phyloP scores from a whole-genome alignment of 495 filamentous ascomycete species.

The Trichoderma reesei region DNA sequence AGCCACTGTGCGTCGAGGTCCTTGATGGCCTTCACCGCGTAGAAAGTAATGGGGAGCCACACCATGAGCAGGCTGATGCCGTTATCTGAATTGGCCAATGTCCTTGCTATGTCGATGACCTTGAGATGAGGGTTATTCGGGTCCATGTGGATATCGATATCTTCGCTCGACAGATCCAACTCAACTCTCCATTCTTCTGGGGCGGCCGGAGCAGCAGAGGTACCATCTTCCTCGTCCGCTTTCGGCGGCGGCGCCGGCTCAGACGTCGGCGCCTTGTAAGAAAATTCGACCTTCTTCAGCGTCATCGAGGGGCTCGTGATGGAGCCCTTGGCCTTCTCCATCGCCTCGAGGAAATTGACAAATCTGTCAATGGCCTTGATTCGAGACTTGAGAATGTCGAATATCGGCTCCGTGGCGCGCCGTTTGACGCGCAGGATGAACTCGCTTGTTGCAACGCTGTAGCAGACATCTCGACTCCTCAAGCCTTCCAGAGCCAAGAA shows the following conservation, averaged over 20 bases:
- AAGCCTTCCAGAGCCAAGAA: constrained; percentile 39
- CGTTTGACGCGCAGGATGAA: constrained; percentile 51
- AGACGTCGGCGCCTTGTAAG: constrained; percentile 36
- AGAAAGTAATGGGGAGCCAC: constrained; percentile 48
- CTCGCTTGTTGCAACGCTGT: constrained; percentile 43
- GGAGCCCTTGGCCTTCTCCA: constrained; percentile 39
- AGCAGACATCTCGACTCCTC: constrained; percentile 49
- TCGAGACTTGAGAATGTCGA: constrained; percentile 44
- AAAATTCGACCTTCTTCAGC: constrained; percentile 53
- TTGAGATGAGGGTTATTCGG: constrained; percentile 65
- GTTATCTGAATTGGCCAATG: constrained; percentile 45
- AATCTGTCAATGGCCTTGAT: constrained; percentile 53
- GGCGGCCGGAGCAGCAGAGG: neutral
- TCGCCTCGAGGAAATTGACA: constrained; percentile 52
- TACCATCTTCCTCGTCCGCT: constrained; percentile 8
- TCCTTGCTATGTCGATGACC: constrained; percentile 53
- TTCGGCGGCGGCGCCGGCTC: constrained; percentile 2
- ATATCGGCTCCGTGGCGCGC: constrained; percentile 44
- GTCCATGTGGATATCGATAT: constrained; percentile 47
- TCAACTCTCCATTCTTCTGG: constrained; percentile 27
- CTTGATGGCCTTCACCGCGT: constrained; percentile 57
- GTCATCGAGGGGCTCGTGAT: constrained; percentile 46
- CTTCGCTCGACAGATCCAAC: constrained; percentile 24
- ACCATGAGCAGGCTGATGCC: constrained; percentile 25
- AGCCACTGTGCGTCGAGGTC: constrained; percentile 39